A percentile compares a stretch with the other conserved stretches of the same genome.
These are phyloP conservation scores for Calonectria multiphialidica DNA, from an alignment of 2,329 filamentous ascomycete genomes.

Conservation along the genomic window DNA sequence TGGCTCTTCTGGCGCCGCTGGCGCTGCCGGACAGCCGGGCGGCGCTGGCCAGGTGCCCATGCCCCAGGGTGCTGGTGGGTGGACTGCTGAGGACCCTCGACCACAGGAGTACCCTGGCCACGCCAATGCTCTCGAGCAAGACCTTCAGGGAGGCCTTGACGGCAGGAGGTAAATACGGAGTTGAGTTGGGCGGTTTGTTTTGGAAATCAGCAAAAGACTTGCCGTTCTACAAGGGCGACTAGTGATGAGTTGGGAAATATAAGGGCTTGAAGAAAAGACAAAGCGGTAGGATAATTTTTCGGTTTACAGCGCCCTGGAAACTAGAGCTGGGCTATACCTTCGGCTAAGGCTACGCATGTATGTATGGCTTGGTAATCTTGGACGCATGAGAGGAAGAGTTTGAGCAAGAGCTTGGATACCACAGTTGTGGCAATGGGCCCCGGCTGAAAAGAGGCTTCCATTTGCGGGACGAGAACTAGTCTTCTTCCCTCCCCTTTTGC, in stretches of 20 bases:
- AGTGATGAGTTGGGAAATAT: not conserved
- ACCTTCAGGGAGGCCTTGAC: constrained; percentile 64
- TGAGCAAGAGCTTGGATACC: constrained; percentile 24
- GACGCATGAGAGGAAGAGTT: constrained; percentile 6
- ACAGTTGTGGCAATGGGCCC: constrained; percentile 17
- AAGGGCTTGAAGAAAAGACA: not conserved
- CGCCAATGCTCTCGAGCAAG: constrained; percentile 66
- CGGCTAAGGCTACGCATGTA: not conserved
- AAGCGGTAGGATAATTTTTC: constrained; percentile 21
- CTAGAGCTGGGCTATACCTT: constrained; percentile 4
- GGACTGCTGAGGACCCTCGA: constrained; percentile 70
- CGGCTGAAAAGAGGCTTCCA: constrained; percentile 18
- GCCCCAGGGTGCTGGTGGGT: constrained; percentile 63
- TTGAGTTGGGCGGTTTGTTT: not conserved
- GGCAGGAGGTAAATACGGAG: constrained; percentile 38
- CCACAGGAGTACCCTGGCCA: constrained; percentile 69
- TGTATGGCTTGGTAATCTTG: not conserved
- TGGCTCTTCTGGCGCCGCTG: constrained; percentile 48
- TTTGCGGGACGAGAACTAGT: constrained; percentile 18
- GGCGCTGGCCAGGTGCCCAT: constrained; percentile 63
- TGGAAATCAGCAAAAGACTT: constrained; percentile 2
- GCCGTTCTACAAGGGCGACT: constrained; percentile 17
- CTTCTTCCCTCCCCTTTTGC: constrained; percentile 31
- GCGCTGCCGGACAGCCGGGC: constrained; percentile 51
- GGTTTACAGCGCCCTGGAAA: constrained; percentile 3